Base-by-base conservation (phyloP, 345 rosid species). In the Euphorbia peplus region DNA sequence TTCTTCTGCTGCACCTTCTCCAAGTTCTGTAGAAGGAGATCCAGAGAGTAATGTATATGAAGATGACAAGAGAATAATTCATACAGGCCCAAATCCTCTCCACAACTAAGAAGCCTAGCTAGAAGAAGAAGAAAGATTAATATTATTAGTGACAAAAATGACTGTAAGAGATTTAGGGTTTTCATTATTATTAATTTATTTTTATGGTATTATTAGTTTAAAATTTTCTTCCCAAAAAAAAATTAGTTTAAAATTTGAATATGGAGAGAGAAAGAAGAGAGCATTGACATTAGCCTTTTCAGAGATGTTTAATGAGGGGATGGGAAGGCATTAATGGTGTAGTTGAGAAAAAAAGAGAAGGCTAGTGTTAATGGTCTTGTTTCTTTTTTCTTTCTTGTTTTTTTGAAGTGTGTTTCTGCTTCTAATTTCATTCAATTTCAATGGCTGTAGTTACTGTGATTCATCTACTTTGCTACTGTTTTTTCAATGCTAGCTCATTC, bases 51-150 rank as follows among this genome's bases (percentile, higher is more conserved):
- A 24, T 8, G 32, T 84, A 37, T 85, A 86, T 71, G 89, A 70
- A 83, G 95, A 92, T 19, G 88, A 89, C 59, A 86, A 88, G 87
- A 89, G 98, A 73, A 68, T 83, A 72, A 82, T 92, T 75, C 92
- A 88, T 76, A 88, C 98, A 44, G 98, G 98, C 75, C 98, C 98
- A 22, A 92, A 92, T 79, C 96, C 96, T 73, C 96, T 92, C 69
- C 96, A 92, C 79, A 92, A 92, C 88, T 92, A n/a, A n/a, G n/a
- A n/a, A n/a, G n/a, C n/a, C n/a, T n/a, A 74, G 67, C 25, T 26
- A 65, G n/a, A n/a, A n/a, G n/a, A n/a, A n/a, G n/a, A n/a, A 61
- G 65, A 64, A 64, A 15, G 57, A 68, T 67, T 69, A 48, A 57
- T 37, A 32, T 32, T 19, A 42, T 41, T 58, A 29, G 32, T 14